Evolutionary conservation across 768 basidiomycete species (phyloP), one percentile per base, ranked within the genome.

Genomic region (Dendrothele bispora): DNA sequence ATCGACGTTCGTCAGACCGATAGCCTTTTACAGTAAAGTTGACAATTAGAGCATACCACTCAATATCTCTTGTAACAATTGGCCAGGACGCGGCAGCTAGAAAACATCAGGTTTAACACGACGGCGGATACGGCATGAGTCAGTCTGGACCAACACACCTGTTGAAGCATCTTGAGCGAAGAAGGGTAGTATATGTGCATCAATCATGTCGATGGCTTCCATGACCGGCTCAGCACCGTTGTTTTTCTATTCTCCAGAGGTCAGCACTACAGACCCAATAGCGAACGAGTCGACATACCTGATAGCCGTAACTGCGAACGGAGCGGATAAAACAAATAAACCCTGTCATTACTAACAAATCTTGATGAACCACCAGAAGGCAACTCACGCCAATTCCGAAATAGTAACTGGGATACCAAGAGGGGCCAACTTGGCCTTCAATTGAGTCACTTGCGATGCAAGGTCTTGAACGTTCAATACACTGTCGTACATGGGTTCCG

Each of bases 181-280:
- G 66, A 87, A 86, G 2, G 86, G 86, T 26, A 88, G 64, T 70
- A 85, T 86, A 58, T 88, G 86, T 0, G 76, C 77, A 52, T 87
- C 80, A 40, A 88, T 79, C 38, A 74, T 70, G 55, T 88, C 83
- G 7, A 86, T 66, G 0, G 82, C 78, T 47, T 77, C 65, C 48
- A 88, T 18, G 24, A 47, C 46, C 11, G 35, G 20, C n/a, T 22
- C 27, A 26, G 46, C 46, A 29, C 46, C 46, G 17, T 17, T 29
- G n/a, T 37, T 10, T 37, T 46, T 11, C 34, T 46, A 34, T 20
- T 7, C 7, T 7, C 21, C 36, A 35, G 15, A 18, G 12, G 2
- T 17, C 10, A 3, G 4, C 35, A n/a, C n/a, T n/a, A n/a, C n/a
- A n/a, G n/a, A n/a, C n/a, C n/a, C n/a, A n/a, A n/a, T n/a, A n/a